Percentiles rank a stretch among this genome's conserved stretches.
These are phyloP conservation scores for Ophiostoma novo-ulmi DNA, from an alignment of 2,329 filamentous ascomycete species.

Conservation along the genomic window DNA sequence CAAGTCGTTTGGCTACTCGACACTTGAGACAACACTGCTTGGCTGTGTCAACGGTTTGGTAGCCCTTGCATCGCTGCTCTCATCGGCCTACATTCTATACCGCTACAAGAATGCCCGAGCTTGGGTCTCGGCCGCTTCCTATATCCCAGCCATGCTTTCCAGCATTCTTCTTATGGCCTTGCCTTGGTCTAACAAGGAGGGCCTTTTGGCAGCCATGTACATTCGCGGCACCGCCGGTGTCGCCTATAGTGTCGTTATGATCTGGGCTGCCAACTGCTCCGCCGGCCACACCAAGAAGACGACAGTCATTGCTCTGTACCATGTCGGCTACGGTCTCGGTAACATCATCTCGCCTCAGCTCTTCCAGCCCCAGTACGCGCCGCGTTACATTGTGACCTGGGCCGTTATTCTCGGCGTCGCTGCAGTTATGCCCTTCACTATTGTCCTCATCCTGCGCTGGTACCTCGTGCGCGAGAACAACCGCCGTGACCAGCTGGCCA, in stretches of 20 bases:
- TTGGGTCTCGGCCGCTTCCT: conserved; percentile 20
- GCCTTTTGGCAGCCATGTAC: conserved; percentile 21
- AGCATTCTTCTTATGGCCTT: conserved; percentile 21
- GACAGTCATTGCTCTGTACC: conserved; percentile 56
- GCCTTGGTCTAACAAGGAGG: conserved; percentile 21
- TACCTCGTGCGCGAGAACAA: conserved; percentile 24
- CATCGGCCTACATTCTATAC: conserved; percentile 17
- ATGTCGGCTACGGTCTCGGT: conserved; percentile 55
- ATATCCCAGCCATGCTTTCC: conserved; percentile 21
- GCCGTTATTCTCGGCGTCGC: neutral
- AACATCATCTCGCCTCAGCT: conserved; percentile 61
- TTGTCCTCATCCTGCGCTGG: conserved; percentile 26
- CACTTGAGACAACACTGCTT: conserved; percentile 18
- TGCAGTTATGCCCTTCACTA: conserved; percentile 19
- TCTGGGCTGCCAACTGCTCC: conserved; percentile 47
- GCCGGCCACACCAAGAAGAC: conserved; percentile 60
- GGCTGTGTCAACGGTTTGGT: conserved; percentile 26
- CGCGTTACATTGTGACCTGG: conserved; percentile 33
- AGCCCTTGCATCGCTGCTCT: conserved; percentile 11
- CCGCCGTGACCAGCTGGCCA: conserved; percentile 21
- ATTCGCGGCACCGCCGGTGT: conserved; percentile 22
- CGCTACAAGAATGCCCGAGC: conserved; percentile 21
- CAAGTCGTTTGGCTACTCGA: conserved; percentile 26
- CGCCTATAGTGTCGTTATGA: conserved; percentile 32
- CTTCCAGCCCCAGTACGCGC: conserved; percentile 51